Base-by-base conservation (phyloP, 139 green algal genomes). In the Closterium sp. region DNA sequence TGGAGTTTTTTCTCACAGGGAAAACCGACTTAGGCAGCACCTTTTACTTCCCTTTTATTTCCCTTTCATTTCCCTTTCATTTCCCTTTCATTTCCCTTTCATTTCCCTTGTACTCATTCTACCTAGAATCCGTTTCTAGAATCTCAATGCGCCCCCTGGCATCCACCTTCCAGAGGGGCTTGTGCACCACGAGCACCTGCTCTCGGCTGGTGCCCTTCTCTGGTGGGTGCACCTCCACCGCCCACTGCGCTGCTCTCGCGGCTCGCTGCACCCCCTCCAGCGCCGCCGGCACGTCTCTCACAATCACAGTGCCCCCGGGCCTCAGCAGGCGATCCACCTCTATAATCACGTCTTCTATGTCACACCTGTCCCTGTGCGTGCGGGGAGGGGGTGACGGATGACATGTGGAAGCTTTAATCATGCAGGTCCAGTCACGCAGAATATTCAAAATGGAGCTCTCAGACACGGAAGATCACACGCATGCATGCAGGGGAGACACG, bases 271-370 rank as follows among this genome's bases (percentile, higher is more conserved):
- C 83, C 19, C 30, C 30, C 30, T 32, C 83, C 83, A 86, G 83
- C 83, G 31, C 30, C 3, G 6, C 83, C 7, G 83, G 83, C 28
- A 86, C 21, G 83, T 91, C 88, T 25, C 88, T 85, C 3, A 91
- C 9, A 28, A 91, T 55, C 8, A 88, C 88, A 36, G 30, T 38
- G 33, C 88, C 88, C 3, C 33, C 33, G 2, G 88, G 88, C 19
- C 88, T 85, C 81, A 91, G 55, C 1, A 91, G 34, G 16, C 88
- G 88, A 12, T 91, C 88, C 64, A 91, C 31, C 55, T 91, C 88
- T 28, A 91, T n/a, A 9, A 91, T 31, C 9, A 91, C 33, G 84
- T 91, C 88, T 28, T 76, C 55, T 76, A 76, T 76, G 16, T 76
- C 55, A 76, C 55, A 76, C 25, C 16, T 16, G 55, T 76, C 55